phyloP scores from a whole-genome alignment of 2,329 filamentous ascomycete species.

The Sporothrix euskadiensis region DNA sequence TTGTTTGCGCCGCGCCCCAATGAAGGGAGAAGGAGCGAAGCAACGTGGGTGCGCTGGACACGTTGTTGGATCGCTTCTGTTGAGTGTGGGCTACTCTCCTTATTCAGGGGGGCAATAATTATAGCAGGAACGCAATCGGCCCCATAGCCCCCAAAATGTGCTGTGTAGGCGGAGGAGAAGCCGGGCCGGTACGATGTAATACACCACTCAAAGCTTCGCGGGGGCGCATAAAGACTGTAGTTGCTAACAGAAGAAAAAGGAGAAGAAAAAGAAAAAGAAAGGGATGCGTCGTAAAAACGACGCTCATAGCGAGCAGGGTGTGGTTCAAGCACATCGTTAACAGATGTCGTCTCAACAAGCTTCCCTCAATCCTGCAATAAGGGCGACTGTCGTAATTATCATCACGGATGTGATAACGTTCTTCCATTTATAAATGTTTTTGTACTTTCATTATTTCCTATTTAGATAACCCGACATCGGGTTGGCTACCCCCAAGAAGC shows the following conservation, averaged over 20 bases:
- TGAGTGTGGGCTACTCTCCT: too few species aligned
- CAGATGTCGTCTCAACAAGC: too few species aligned
- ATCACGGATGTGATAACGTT: background rate
- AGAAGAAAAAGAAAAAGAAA: too few species aligned
- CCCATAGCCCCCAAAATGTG: background rate
- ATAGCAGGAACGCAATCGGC: too few species aligned
- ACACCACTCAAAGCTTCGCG: background rate
- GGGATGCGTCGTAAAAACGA: too few species aligned
- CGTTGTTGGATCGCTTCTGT: background rate
- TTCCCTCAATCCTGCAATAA: too few species aligned
- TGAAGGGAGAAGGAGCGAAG: constrained; percentile 8
- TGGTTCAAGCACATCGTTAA: background rate
- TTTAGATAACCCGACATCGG: background rate
- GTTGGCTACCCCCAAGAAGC: background rate
- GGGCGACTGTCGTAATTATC: background rate
- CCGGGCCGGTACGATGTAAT: constrained; percentile 13
- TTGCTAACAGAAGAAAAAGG: too few species aligned
- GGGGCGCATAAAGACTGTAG: background rate
- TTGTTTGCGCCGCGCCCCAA: background rate
- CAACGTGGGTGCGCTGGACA: constrained; percentile 1
- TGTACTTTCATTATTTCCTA: background rate
- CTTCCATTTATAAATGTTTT: background rate
- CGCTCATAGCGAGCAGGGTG: background rate
- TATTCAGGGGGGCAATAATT: too few species aligned
- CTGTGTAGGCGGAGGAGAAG: too few species aligned